These are phyloP conservation scores for Massariosphaeria phaeospora DNA, from an alignment of 495 filamentous ascomycete genomes.

Conservation along the genomic window DNA sequence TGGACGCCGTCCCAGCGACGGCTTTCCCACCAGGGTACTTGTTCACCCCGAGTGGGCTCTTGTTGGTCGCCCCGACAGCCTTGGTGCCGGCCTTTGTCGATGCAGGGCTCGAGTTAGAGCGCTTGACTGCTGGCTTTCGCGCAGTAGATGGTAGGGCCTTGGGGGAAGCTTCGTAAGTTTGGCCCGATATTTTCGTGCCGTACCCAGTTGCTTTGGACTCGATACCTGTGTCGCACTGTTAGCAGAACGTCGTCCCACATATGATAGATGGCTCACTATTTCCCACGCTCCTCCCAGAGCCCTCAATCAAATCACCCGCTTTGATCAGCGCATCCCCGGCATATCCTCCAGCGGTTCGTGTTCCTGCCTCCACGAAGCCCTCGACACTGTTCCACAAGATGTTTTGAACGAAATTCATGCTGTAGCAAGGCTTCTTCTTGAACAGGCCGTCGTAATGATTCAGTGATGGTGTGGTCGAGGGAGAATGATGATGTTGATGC, in stretches of 20 bases:
- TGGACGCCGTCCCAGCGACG: background rate
- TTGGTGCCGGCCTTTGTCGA: conserved; percentile 7
- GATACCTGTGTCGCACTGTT: conserved; percentile 12
- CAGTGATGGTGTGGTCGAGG: too few relatives aligned
- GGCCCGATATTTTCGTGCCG: conserved; percentile 20
- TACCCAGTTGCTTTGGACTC: conserved; percentile 26
- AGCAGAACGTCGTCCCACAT: background rate
- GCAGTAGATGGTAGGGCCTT: conserved; percentile 6
- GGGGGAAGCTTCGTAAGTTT: conserved; percentile 1
- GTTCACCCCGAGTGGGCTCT: conserved; percentile 5
- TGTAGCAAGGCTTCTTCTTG: too few relatives aligned
- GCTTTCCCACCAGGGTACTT: conserved; percentile 24
- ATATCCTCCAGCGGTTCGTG: conserved; percentile 25
- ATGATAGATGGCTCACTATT: background rate
- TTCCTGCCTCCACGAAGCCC: conserved; percentile 31
- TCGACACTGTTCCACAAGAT: conserved; percentile 31
- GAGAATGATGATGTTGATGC: too few relatives aligned
- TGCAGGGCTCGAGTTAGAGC: conserved; percentile 25
- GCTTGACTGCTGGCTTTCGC: conserved; percentile 8
- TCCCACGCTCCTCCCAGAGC: conserved; percentile 21
- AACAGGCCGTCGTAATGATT: too few relatives aligned
- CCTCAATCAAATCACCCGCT: conserved; percentile 31
- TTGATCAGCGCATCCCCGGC: conserved; percentile 32
- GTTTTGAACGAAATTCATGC: conserved; percentile 24
- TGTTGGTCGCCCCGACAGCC: background rate